These are phyloP conservation scores for Neopestalotiopsis clavispora DNA, from an alignment of 2,329 filamentous ascomycete species.

Conservation along the genomic window DNA sequence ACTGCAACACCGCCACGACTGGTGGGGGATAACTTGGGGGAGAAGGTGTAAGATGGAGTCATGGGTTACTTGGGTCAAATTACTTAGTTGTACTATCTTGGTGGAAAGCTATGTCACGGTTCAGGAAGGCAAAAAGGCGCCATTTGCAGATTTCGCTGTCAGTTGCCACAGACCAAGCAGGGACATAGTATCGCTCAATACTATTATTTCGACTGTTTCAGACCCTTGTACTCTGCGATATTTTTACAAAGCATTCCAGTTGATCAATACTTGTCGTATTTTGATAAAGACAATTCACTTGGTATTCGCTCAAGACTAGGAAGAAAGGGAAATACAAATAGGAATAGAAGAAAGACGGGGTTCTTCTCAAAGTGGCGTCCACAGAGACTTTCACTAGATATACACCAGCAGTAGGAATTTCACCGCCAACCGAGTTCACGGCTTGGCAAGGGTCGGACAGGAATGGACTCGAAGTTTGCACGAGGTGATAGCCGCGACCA, in stretches of 20 bases:
- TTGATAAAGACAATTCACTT: too few relatives aligned
- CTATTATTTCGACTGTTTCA: neutral
- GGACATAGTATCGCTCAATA: neutral
- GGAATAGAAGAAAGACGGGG: neutral
- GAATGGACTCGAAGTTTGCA: neutral
- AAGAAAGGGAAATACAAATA: too few relatives aligned
- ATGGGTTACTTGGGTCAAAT: neutral
- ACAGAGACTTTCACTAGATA: neutral
- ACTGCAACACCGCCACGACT: neutral
- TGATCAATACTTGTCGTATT: too few relatives aligned
- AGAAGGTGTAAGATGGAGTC: neutral
- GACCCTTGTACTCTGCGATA: too few relatives aligned
- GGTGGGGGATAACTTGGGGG: neutral
- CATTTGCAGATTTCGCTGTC: conserved; percentile 5
- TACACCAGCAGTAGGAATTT: neutral
- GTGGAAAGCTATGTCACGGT: neutral
- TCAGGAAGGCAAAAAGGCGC: neutral
- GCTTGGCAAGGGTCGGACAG: neutral
- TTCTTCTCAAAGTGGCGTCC: neutral
- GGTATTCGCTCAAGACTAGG: too few relatives aligned
- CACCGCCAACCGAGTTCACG: neutral
- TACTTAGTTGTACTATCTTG: neutral
- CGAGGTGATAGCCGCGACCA: neutral
- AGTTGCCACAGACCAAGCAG: neutral
- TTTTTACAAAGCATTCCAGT: too few relatives aligned